Conservation (phyloP, 2,329 filamentous ascomycete species). For the Talaromyces sp. region DNA sequence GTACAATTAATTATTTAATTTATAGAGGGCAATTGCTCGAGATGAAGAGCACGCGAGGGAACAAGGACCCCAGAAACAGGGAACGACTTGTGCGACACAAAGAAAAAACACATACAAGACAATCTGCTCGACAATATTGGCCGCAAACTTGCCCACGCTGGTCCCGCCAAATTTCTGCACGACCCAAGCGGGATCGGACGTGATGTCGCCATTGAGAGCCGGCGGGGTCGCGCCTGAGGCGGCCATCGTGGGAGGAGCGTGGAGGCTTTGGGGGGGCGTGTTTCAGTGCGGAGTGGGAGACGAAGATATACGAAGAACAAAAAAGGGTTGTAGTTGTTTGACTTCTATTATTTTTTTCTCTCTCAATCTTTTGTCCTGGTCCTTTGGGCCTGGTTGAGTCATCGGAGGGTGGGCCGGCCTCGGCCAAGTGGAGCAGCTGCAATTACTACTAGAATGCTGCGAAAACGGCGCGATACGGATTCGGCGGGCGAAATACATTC, state of each 20-base stretch:
- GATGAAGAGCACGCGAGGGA: background rate
- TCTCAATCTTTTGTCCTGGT: background rate
- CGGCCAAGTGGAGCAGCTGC: background rate
- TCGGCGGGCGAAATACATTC: background rate
- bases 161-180: constrained; percentile 96
- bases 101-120: constrained; percentile 47
- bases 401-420: background rate
- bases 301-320: background rate
- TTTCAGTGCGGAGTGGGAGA: background rate
- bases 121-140: constrained; percentile 67
- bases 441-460: background rate
- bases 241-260: constrained; percentile 11
- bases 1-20: background rate
- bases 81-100: background rate
- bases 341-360: background rate
- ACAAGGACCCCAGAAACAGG: background rate
- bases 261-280: background rate
- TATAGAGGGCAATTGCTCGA: background rate
- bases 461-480: background rate
- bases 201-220: constrained; percentile 9
- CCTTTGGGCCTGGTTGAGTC: background rate
- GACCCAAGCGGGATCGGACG: constrained; percentile 56
- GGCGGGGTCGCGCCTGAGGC: constrained; percentile 10
- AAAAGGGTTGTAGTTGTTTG: background rate
- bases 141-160: constrained; percentile 88